These are phyloP conservation scores for Talaromyces rugulosus DNA, from an alignment of 2,329 filamentous ascomycete species.

Conservation along the genomic window DNA sequence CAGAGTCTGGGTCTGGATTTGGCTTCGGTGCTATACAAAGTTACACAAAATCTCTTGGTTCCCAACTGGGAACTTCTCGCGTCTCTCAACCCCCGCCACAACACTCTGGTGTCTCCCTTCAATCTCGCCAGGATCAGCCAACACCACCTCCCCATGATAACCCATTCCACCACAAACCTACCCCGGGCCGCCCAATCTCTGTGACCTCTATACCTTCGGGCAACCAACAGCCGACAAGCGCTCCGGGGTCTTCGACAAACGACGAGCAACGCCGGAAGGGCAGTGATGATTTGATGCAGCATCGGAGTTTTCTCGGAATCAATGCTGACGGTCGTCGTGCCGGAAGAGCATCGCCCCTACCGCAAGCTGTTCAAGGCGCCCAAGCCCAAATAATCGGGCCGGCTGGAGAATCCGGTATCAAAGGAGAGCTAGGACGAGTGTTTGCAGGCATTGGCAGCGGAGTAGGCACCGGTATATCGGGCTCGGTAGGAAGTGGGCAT, in stretches of 20 bases:
- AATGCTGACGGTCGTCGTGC: slow-evolving; percentile 70
- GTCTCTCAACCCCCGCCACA: slow-evolving; percentile 18
- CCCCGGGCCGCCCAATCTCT: slow-evolving; percentile 31
- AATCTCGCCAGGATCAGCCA: slow-evolving; percentile 30
- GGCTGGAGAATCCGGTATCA: slow-evolving; percentile 79
- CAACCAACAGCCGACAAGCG: slow-evolving; percentile 22
- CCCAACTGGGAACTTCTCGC: slow-evolving; percentile 32
- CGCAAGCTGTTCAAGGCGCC: slow-evolving; percentile 89
- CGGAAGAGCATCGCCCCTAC: slow-evolving; percentile 80
- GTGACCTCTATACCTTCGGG: slow-evolving; percentile 30
- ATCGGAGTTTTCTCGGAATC: slow-evolving; percentile 69
- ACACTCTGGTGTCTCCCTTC: slow-evolving; percentile 22
- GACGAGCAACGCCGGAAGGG: slow-evolving; percentile 42
- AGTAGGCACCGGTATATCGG: slow-evolving; percentile 51
- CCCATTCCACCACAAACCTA: slow-evolving; percentile 27
- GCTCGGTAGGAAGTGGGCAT: slow-evolving; percentile 46
- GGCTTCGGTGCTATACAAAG: slow-evolving; percentile 39
- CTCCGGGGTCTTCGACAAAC: slow-evolving; percentile 20
- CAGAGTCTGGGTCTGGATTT: slow-evolving; percentile 29
- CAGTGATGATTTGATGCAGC: slow-evolving; percentile 55
- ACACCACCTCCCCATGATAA: slow-evolving; percentile 32
- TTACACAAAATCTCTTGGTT: slow-evolving; percentile 39
- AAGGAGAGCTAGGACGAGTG: slow-evolving; percentile 91
- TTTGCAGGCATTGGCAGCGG: slow-evolving; percentile 86
- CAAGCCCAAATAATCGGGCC: slow-evolving; percentile 76